Evolutionary conservation across 129 eudicot genomes (phyloP), one percentile per base, ranked within the genome.

Genomic region (Deinandra increscens): DNA sequence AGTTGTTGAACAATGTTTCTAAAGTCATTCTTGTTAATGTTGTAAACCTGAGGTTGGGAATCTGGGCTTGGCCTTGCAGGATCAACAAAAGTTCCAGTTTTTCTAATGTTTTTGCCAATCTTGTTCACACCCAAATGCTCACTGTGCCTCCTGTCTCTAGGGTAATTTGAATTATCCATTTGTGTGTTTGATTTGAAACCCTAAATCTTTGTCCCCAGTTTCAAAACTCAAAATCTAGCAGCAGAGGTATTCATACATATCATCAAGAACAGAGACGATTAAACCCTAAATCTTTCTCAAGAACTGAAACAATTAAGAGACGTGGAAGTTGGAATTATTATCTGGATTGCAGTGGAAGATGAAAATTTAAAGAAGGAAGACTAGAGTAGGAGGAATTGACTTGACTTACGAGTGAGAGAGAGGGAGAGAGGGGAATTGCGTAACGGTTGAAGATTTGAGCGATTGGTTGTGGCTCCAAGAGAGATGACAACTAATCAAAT

Each of bases 41-140:
- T 93, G 75, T 93, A 93, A 5, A 93, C 97, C 63, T 87, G 98
- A 4, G 97, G 98, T 46, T 93, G 98, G 46, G 97, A 80, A 66
- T 83, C 97, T 61, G 80, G 95, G 58, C 90, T 82, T 33, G 78
- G 95, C 58, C 90, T 82, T 33, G 78, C 86, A 23, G 95, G 75
- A 71, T 72, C 85, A 26, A 67, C 41, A 22, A 86, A 87, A 75
- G 97, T 95, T 0, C 97, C 95, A 64, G 82, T 86, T 56, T 93
- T 93, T 70, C 86, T 87, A 18, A 93, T 93, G 68, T 80, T 85
- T 66, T 89, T 93, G 54, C 98, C 90, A 66, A 93, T 81, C 75
- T 83, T 89, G 83, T 89, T 93, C 74, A 93, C 90, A 62, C 98
- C 98, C 72, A 93, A 62, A 50, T 81, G 79, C 50, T 86, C 95